Conservation (phyloP, 148 eudicot species). For the Chenopodium formosanum region DNA sequence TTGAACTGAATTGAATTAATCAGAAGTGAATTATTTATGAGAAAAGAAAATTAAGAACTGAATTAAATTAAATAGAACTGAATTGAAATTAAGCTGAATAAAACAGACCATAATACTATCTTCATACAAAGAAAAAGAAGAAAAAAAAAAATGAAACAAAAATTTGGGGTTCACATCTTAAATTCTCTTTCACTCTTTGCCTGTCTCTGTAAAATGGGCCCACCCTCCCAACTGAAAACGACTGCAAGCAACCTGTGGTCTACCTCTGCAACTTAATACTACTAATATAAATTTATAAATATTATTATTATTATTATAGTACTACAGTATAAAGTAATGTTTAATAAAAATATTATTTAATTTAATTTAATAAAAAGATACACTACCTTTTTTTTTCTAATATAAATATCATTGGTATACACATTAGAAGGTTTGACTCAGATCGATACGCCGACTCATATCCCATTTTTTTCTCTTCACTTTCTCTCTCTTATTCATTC, state of each 20-base stretch:
- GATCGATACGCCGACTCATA: constrained; percentile 8
- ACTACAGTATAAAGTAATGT: not conserved
- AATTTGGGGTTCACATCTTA: constrained; percentile 15
- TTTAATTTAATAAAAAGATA: not conserved
- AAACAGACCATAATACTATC: too few species aligned
- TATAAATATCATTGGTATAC: not conserved
- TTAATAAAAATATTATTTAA: not conserved
- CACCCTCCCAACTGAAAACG: constrained; percentile 33
- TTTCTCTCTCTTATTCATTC: not conserved
- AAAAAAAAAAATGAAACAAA: not conserved
- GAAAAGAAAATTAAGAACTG: too few species aligned
- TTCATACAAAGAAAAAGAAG: not conserved
- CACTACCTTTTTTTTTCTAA: not conserved
- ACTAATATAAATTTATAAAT: too few species aligned
- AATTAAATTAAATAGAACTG: too few species aligned
- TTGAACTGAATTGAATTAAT: too few species aligned
- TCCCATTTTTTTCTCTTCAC: not conserved
- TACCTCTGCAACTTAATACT: constrained; percentile 27
- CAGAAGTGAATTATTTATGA: too few species aligned
- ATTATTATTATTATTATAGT: not conserved
- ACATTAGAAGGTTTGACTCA: not conserved
- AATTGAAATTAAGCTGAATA: too few species aligned
- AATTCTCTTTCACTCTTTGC: constrained; percentile 3
- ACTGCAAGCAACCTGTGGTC: constrained; percentile 45
- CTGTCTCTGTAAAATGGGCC: not conserved